phyloP scores from a whole-genome alignment of 192 early-diverging fungal species.

The Coemansia erecta region DNA sequence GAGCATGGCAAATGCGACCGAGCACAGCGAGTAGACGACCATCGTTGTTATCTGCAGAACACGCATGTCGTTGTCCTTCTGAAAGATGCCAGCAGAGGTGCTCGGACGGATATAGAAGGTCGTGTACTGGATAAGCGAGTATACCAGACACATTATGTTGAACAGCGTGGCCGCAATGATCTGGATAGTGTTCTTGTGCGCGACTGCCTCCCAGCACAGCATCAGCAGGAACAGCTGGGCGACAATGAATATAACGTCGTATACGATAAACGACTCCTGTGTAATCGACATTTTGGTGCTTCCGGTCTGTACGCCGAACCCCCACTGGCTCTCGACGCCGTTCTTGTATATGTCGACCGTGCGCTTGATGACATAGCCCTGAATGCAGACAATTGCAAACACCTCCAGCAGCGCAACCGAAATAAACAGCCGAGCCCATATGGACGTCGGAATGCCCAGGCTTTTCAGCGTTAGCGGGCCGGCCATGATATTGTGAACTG shows the following conservation, averaged over 20 bases:
- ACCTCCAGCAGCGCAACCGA: slow-evolving; percentile 47
- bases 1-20: slow-evolving; percentile 49
- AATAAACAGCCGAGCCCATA: slow-evolving; percentile 53
- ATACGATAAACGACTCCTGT: slow-evolving; percentile 62
- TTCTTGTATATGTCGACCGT: slow-evolving; percentile 52
- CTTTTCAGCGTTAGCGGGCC: slow-evolving; percentile 37
- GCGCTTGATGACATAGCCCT: slow-evolving; percentile 53
- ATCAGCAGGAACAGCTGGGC: slow-evolving; percentile 82
- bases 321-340: slow-evolving; percentile 52
- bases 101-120: slow-evolving; percentile 52
- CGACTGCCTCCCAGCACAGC: slow-evolving; percentile 86
- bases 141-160: slow-evolving; percentile 57
- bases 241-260: slow-evolving; percentile 83
- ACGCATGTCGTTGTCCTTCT: slow-evolving; percentile 55
- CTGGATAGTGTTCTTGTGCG: slow-evolving; percentile 91
- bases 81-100: slow-evolving; percentile 47
- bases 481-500: slow-evolving; percentile 1
- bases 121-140: slow-evolving; percentile 58
- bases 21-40: slow-evolving; percentile 53
- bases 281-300: slow-evolving; percentile 48
- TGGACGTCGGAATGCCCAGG: slow-evolving; percentile 47
- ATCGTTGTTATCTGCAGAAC: slow-evolving; percentile 50
- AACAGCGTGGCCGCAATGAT: slow-evolving; percentile 67
- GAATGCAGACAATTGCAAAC: slow-evolving; percentile 49
- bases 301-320: slow-evolving; percentile 39